Percentiles rank a stretch among this genome's conserved stretches.
Conservation (phyloP, 1,139 yeast genomes). For the Yamadazyma spencermartinsiae region DNA sequence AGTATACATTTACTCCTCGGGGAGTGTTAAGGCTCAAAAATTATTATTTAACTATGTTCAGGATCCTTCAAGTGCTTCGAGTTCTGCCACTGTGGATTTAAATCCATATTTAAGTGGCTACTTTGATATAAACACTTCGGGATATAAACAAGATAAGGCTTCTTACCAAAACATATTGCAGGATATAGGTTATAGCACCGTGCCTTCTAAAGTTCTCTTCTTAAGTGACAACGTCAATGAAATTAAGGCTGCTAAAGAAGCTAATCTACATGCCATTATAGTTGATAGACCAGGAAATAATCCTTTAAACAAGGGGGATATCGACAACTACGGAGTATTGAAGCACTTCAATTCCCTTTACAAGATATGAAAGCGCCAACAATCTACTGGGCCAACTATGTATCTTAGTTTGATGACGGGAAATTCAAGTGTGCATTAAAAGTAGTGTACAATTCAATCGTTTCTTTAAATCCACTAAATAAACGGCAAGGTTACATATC, state of each 20-base stretch:
- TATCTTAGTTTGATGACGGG: too few relatives aligned
- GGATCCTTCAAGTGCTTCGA: constrained; percentile 16
- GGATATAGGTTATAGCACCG: constrained; percentile 35
- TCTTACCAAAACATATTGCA: constrained; percentile 62
- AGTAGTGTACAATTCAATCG: not conserved
- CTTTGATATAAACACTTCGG: constrained; percentile 84
- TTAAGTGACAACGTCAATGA: constrained; percentile 74
- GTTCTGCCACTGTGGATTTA: constrained; percentile 46
- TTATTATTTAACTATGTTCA: constrained; percentile 68
- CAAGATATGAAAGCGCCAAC: not conserved
- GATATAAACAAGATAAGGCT: constrained; percentile 57
- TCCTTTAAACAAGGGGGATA: constrained; percentile 41
- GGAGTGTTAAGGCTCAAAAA: constrained; percentile 84
- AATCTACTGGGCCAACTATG: not conserved
- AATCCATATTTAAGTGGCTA: constrained; percentile 60
- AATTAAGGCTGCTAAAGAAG: constrained; percentile 67
- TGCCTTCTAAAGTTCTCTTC: constrained; percentile 50
- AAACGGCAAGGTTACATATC: constrained; percentile 39
- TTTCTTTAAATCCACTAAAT: not conserved
- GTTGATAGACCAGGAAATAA: constrained; percentile 80
- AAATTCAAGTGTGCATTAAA: not conserved
- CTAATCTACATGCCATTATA: constrained; percentile 60
- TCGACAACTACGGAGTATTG: constrained; percentile 20
- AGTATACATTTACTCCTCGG: constrained; percentile 86
- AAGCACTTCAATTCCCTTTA: constrained; percentile 4